phyloP scores from a whole-genome alignment of 768 basidiomycete genomes.

The Boletus reticulatus region DNA sequence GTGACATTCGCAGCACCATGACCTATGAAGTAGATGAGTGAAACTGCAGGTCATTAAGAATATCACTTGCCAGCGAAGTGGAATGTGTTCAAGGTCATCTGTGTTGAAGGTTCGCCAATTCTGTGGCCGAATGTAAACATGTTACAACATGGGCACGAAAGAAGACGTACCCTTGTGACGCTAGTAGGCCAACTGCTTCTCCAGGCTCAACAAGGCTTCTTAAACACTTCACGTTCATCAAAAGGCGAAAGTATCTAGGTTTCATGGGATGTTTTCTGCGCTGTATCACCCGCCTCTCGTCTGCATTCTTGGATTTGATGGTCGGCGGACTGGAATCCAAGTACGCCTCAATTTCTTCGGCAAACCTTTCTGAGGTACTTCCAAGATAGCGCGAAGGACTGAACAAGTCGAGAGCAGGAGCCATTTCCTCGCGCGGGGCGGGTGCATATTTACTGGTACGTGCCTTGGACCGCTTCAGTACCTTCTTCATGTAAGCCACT shows the following conservation, averaged over 20 bases:
- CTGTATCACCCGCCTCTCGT: constrained; percentile 38
- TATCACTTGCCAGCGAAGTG: constrained; percentile 84
- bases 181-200: constrained; percentile 96
- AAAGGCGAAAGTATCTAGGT: constrained; percentile 61
- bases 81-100: constrained; percentile 99
- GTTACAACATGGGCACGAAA: neutral
- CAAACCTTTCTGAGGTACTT: constrained; percentile 90
- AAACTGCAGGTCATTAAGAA: neutral
- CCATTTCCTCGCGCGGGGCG: constrained; percentile 57
- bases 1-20: constrained; percentile 99
- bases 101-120: constrained; percentile 97
- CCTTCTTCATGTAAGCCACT: constrained; percentile 81
- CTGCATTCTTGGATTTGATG: constrained; percentile 39
- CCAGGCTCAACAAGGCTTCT: constrained; percentile 93
- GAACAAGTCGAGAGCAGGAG: constrained; percentile 73
- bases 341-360: constrained; percentile 75
- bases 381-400: constrained; percentile 82
- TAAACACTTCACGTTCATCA: constrained; percentile 94
- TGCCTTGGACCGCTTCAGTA: constrained; percentile 66
- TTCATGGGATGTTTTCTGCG: constrained; percentile 47
- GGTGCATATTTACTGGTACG: constrained; percentile 39
- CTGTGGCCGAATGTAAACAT: constrained; percentile 39
- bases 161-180: constrained; percentile 85
- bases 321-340: constrained; percentile 70
- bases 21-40: constrained; percentile 45